Evolutionary conservation across 2,329 filamentous ascomycete species (phyloP), one percentile per base, ranked within the genome.

Genomic region (Microdochium paspali): DNA sequence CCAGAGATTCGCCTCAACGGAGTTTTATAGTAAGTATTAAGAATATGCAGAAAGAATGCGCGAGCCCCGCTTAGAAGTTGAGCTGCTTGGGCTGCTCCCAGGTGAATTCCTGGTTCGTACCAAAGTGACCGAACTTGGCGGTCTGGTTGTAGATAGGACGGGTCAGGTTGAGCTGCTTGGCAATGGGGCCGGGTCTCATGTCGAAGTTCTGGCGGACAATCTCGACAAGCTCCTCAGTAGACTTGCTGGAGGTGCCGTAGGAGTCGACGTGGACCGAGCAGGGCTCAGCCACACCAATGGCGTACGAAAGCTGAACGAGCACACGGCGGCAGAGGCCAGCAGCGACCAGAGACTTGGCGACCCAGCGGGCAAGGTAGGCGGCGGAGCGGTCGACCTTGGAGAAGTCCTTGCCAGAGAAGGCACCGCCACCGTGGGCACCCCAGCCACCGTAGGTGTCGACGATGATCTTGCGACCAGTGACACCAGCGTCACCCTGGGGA

Each of bases 331-430:
- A 87, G 53, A 98, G 85, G 62, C 86, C 85, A 61, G 91, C 87
- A 62, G 83, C 74, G 60, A 98, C 88, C 56, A 98, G 82, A 39
- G 93, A 98, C 82, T 98, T 98, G 75, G 93, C 93, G 70, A 98
- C 90, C 93, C 93, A 98, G 69, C 93, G 90, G 59, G 81, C 90
- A 60, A 97, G 84, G 77, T 98, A 98, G 65, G 93, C 93, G 58
- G 93, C 93, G 47, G 93, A 97, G 62, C 93, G 88, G 69, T 98
- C 93, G 73, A 98, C 93, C 83, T 98, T 98, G 81, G 90, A 96
- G 84, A 96, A 98, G 72, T 98, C 93, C 85, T 98, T 98, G 65
- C 93, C 93, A 63, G 93, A 97, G 87, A 98, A 98, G 71, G 93
- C 93, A 85, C 93, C 93, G 79, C 93, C 93, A 80, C 93, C 93